Conservation (phyloP, 2,329 filamentous ascomycete species). For the Calonectria pseudoreteaudii region DNA sequence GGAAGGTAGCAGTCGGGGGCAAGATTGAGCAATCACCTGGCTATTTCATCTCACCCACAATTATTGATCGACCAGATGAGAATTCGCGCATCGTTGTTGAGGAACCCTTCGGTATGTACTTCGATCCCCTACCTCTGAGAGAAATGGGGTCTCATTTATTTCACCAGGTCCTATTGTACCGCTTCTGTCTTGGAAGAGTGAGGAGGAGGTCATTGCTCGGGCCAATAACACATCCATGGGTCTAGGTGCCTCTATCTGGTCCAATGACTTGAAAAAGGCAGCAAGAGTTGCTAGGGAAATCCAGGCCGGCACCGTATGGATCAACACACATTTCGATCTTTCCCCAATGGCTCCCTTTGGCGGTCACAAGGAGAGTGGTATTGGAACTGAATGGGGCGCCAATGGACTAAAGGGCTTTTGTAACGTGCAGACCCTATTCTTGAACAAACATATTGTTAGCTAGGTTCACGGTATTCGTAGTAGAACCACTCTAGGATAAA, state of each 20-base stretch:
- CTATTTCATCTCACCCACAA: slow-evolving; percentile 68
- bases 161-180: slow-evolving; percentile 66
- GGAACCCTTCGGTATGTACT: slow-evolving; percentile 57
- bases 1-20: slow-evolving; percentile 55
- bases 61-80: slow-evolving; percentile 70
- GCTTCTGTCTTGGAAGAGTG: slow-evolving; percentile 69
- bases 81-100: slow-evolving; percentile 66
- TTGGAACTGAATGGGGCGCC: slow-evolving; percentile 56
- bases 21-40: slow-evolving; percentile 48
- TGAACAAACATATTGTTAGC: slow-evolving; percentile 5
- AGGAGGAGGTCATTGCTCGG: slow-evolving; percentile 69
- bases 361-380: slow-evolving; percentile 58
- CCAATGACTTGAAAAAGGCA: slow-evolving; percentile 61
- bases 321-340: slow-evolving; percentile 67
- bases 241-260: slow-evolving; percentile 69
- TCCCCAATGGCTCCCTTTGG: slow-evolving; percentile 52
- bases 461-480: neutral
- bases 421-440: slow-evolving; percentile 12
- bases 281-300: slow-evolving; percentile 63
- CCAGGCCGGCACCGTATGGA: slow-evolving; percentile 69
- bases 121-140: too few relatives aligned
- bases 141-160: neutral
- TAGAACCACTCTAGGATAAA: too few relatives aligned
- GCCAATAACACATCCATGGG: slow-evolving; percentile 66
- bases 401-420: slow-evolving; percentile 44